Evolutionary conservation across 345 rosid species (phyloP), one percentile per base, ranked within the genome.

Genomic region (Rubroshorea leprosula): DNA sequence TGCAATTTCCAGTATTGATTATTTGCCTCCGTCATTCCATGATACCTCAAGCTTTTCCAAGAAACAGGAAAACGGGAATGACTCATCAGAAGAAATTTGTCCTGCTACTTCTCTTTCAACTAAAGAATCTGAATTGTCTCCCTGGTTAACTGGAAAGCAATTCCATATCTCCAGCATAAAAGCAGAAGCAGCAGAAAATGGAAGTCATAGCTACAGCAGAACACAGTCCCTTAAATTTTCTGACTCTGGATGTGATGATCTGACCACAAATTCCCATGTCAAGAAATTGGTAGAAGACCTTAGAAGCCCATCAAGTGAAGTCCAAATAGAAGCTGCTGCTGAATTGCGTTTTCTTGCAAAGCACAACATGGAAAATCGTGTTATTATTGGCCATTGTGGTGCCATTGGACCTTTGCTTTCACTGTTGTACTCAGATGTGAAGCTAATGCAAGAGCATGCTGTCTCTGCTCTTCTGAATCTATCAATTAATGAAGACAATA

Each of bases 401-500:
- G 99, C 90, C 54, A 70, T 89, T 22, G 38, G 65, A 23, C 84
- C 87, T 18, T 77, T 93, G 66, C 77, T 89, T 63, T 74, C 87
- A 26, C 82, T 87, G 58, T 72, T 85, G 38, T 83, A 83, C 74
- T 82, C 96, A 6, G 79, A 81, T 22, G 78, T 76, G 62, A 75
- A 74, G 76, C 51, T 58, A 66, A 79, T 85, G 0, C 99, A 93
- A 76, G 99, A 93, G 72, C 96, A 89, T 18, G 89, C 94, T 23
- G 97, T 87, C 54, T 85, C 96, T 0, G 86, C 99, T 16, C 77
- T 93, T 69, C 72, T 93, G 58, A 93, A 93, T 70, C 78, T 93
- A 63, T 93, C 97, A 21, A 87, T 93, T 64, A 78, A 78, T 58
- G 88, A 93, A 67, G 79, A 77, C 29, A 87, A 83, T 69, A 89